Base-by-base conservation (phyloP, 1,284 basidiomycete genomes). In the Austropuccinia psidii region DNA sequence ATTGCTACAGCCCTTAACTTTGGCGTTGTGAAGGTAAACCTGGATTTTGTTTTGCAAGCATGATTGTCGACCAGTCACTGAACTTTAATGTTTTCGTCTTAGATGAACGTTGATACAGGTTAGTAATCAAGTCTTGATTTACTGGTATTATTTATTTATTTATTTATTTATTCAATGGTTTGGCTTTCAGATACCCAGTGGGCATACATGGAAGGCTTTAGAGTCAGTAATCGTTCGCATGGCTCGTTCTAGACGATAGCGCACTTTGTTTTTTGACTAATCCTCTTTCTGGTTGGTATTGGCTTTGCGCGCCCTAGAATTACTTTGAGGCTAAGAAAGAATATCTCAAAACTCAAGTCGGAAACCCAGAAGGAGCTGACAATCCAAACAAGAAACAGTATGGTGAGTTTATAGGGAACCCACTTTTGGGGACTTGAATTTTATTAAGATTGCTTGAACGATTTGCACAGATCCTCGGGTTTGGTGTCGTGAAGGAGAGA, bases 401-500 rank as follows among this genome's bases (percentile, higher is more conserved):
- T 31, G 72, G 72, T 74, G 27, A 41, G 50, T 8, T 31, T 45
- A 21, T 62, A 13, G 2, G 5, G 2, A 31, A 21, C 41, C 7
- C 37, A 13, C 1, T 29, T 27, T 55, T 52, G 11, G 24, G 24
- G 7, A 37, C 41, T 89, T n/a, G n/a, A n/a, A n/a, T n/a, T 82
- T 84, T 94, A 93, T 83, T 92, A 94, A 82, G 91, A 91, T 74
- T 17, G 21, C 21, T 21, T 9, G 35, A 35, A 6, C 21, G 5
- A 39, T 41, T 37, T 24, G 2, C 27, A 13, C 57, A 74, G 80
- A 81, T 77, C 80, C 80, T 4, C 91, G 94, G 85, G 90, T 95
- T 76, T 98, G 94, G 94, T 90, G 98, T 58, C 90, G 95, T 79
- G 93, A 97, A 84, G 94, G 94, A 77, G 96, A 98, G 85, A 94